A percentile compares a stretch with the other conserved stretches of the same genome.
Evolutionary conservation across 108 stramenopile species (phyloP).

Genomic region (Parietichytrium sp.): DNA sequence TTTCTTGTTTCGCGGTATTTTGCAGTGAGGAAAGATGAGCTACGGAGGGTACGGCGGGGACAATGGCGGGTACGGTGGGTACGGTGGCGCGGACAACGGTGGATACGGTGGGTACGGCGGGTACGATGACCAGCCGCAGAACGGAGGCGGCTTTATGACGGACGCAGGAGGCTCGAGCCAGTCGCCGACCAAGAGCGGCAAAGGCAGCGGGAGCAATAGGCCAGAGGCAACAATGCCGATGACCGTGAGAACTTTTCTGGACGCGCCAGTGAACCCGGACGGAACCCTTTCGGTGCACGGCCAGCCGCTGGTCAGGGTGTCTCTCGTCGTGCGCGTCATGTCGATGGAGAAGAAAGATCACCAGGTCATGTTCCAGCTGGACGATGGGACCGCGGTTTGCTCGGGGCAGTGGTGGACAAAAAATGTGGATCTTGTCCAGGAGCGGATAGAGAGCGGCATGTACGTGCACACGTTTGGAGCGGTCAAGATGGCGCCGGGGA

Average conservation of each 20-base stretch:
- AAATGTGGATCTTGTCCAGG: conserved; percentile 14
- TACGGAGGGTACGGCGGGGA: background rate
- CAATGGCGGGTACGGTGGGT: conserved; percentile 29
- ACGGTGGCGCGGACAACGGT: background rate
- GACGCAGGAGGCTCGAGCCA: background rate
- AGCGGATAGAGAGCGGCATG: background rate
- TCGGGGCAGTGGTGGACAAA: conserved; percentile 37
- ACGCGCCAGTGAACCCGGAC: background rate
- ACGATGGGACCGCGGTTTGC: conserved; percentile 41
- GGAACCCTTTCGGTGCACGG: conserved; percentile 33
- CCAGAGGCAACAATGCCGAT: conserved; percentile 24
- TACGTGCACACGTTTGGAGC: background rate
- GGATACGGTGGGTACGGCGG: background rate
- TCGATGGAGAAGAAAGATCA: background rate
- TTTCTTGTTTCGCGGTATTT: no score
- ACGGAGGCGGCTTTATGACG: conserved; percentile 40
- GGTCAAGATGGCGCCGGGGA: conserved; percentile 30
- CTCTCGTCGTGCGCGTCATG: conserved; percentile 20
- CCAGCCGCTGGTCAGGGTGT: conserved; percentile 1
- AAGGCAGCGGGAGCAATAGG: no score
- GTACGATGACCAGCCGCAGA: background rate
- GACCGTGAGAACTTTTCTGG: conserved; percentile 33
- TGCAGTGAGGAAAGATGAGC: background rate
- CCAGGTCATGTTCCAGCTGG: conserved; percentile 1
- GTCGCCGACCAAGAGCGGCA: background rate